Percentiles rank a stretch among this genome's conserved stretches.
Conservation (phyloP, 306 rosid genomes). For the Prinsepia uniflora region DNA sequence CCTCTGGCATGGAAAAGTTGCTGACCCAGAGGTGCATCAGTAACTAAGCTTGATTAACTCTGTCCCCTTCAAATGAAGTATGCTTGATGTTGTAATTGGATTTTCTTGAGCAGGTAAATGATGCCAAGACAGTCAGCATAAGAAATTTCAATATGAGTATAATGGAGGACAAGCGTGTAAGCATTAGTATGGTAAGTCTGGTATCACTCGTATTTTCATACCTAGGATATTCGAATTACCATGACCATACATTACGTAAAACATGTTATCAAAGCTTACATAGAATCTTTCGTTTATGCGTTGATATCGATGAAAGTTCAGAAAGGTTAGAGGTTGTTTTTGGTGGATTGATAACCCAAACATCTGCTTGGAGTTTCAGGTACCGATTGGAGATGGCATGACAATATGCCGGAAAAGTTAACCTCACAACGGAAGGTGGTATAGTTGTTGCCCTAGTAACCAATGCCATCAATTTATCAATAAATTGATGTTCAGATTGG, state of each 20-base stretch:
- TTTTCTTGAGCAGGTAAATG: slow-evolving; percentile 54
- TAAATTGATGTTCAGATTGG: background rate
- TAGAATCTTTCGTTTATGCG: too few relatives aligned
- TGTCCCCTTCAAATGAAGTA: slow-evolving; percentile 17
- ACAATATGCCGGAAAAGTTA: slow-evolving; percentile 76
- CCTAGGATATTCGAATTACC: background rate
- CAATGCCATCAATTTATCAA: background rate
- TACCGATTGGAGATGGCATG: slow-evolving; percentile 95
- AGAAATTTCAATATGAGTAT: slow-evolving; percentile 57
- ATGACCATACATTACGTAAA: too few relatives aligned
- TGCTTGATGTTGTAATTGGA: background rate
- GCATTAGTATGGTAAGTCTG: slow-evolving; percentile 71
- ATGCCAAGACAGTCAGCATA: slow-evolving; percentile 70
- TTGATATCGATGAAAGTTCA: background rate
- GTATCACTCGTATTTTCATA: background rate
- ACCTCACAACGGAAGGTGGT: slow-evolving; percentile 4
- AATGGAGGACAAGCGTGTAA: slow-evolving; percentile 70
- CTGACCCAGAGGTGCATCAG: slow-evolving; percentile 61
- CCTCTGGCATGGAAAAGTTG: slow-evolving; percentile 97
- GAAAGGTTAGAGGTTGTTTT: slow-evolving; percentile 9
- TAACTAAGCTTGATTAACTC: background rate
- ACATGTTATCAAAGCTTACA: too few relatives aligned
- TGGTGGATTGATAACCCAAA: slow-evolving; percentile 14
- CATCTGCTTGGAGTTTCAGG: slow-evolving; percentile 41
- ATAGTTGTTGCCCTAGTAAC: background rate